phyloP scores from a whole-genome alignment of 352 stramenopile species.

The Phytophthora crassamura region DNA sequence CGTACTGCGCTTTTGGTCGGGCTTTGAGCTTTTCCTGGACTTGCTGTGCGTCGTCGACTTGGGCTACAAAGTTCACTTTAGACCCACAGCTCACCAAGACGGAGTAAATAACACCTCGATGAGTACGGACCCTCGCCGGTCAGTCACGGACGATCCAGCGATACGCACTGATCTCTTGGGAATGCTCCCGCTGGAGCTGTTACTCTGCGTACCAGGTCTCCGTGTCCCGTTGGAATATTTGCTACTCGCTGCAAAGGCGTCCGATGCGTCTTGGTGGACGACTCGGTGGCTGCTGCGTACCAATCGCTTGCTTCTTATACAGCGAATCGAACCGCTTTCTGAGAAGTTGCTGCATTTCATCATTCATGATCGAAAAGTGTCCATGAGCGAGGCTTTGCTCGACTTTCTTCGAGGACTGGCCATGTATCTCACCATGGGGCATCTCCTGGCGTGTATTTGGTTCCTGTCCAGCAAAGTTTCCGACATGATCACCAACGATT shows the following conservation, averaged over 20 bases:
- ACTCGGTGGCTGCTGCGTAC: conserved; percentile 55
- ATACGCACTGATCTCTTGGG: conserved; percentile 48
- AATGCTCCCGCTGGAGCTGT: conserved; percentile 55
- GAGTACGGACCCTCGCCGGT: not conserved
- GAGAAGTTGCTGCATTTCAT: conserved; percentile 66
- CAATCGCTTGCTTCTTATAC: conserved; percentile 58
- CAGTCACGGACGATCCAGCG: conserved; percentile 21
- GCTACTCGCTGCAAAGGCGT: not conserved
- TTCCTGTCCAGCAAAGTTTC: conserved; percentile 56
- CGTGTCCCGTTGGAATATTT: conserved; percentile 14
- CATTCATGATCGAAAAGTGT: conserved; percentile 65
- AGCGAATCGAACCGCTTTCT: conserved; percentile 46
- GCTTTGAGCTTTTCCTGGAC: conserved; percentile 57
- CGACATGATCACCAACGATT: conserved; percentile 45
- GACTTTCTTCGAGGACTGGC: conserved; percentile 51
- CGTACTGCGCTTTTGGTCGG: conserved; percentile 43
- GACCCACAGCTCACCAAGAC: conserved; percentile 15
- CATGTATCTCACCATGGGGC: conserved; percentile 59
- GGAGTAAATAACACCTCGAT: conserved; percentile 8
- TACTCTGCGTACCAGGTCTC: conserved; percentile 27
- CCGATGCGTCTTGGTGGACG: conserved; percentile 39
- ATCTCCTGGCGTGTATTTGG: conserved; percentile 73
- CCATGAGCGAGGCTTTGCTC: conserved; percentile 46
- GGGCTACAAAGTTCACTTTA: conserved; percentile 37
- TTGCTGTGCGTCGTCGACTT: conserved; percentile 50